Base-by-base conservation (phyloP, 1,139 yeast species). In the Scheffersomyces lignicola region DNA sequence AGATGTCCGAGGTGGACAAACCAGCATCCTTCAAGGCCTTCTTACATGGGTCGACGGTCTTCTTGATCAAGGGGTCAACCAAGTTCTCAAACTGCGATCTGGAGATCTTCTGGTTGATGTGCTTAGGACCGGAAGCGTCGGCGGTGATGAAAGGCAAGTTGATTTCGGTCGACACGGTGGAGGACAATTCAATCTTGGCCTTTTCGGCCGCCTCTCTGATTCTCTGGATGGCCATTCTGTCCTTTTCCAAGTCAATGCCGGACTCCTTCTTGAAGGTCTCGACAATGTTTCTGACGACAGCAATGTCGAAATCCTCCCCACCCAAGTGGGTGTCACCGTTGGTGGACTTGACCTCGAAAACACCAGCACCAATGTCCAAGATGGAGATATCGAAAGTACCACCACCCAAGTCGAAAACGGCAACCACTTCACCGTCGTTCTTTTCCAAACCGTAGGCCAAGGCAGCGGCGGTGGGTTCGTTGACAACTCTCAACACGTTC, bases 201-300 rank as follows among this genome's bases (percentile, higher is more conserved):
- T 92, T 90, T 78, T 92, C 99, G 50, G 97, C 95, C 53, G 98
- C 98, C 76, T 92, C 98, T 78, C 98, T 88, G 70, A 94, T 90
- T 77, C 98, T 87, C 77, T 92, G 98, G 57, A 92, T 85, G 55
- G 97, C 97, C 96, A 90, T 90, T 72, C 97, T 85, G 76, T 92
- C 98, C 61, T 80, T 78, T 54, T 76, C 73, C 59, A 92, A 80
- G 66, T 90, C 94, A 55, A 92, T 77, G 58, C 97, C 97, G 41
- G 81, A 71, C 65, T 89, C 96, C 69, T 86, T 80, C 79, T 92
- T 89, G 83, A 92, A 94, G 62, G 80, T 81, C 46, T 87, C 92
- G 48, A 92, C 90, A 56, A 92, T 82, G 73, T 84, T 78, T 73
- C 96, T 84, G 47, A 88, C 94, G 47, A 88, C 62, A 49, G 87